Evolutionary conservation across 2,329 filamentous ascomycete species (phyloP), one percentile per base, ranked within the genome.

Genomic region (Sporothrix globosa): DNA sequence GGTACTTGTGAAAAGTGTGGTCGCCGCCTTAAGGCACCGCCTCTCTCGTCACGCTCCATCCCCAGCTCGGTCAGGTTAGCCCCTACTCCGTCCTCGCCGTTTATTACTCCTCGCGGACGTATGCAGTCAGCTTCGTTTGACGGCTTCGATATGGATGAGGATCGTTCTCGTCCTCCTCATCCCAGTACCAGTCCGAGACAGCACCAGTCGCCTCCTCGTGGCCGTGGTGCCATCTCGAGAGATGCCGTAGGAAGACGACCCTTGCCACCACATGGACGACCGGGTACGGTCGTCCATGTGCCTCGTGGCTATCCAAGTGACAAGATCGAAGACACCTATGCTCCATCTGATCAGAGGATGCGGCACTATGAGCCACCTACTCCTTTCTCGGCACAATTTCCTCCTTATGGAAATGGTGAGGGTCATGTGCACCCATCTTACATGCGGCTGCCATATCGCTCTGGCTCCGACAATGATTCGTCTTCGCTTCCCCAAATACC

Each of bases 1-100:
- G 81, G 82, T 30, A 83, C 87, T 74, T 95, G 92, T 77, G 82
- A 84, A 46, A 92, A 89, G 82, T 94, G 92, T 75, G 89, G 90
- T 72, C 91, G 91, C 14, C 84, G 88, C 13, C 88, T 85, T 76
- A 88, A 90, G 75, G 85, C 86, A 67, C 87, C 88, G 6, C 87
- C 89, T 0, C 83, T 84, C 52, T 89, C 88, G 2, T 82, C 85
- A 11, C 71, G 72, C 3, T 58, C 67, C 19, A 56, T 53, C 2
- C 52, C 67, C 14, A 65, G 24, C 14, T 71, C 71, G 17, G 67
- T 69, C 4, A 68, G 53, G 41, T 9, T 56, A 1, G 13, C 50
- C 11, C 17, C 34, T 4, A 34, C 50, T 30, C 50, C 66, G 3
- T 50, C 46, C 11, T 50, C 54, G 4, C 69, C 65, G 41, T 68